Evolutionary conservation across 192 early-diverging fungal genomes (phyloP).

Genomic region (Mortierella antarctica): DNA sequence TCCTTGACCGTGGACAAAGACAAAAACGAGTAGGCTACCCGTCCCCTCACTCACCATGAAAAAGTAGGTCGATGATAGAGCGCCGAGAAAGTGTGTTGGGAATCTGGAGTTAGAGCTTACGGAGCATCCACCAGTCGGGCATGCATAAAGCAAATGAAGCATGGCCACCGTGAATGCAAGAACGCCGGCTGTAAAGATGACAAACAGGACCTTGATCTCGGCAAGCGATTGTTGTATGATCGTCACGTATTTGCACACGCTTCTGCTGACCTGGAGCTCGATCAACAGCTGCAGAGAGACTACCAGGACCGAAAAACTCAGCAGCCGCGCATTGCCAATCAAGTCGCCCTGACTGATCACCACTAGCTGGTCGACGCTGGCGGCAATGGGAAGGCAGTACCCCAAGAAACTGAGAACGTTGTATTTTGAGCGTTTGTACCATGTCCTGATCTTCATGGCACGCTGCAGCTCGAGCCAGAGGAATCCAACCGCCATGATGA

Average conservation of each 20-base stretch:
- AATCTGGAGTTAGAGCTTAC: not conserved
- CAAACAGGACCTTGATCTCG: slow-evolving; percentile 26
- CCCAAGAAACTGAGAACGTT: not conserved
- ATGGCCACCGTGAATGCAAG: slow-evolving; percentile 19
- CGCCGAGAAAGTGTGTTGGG: slow-evolving; percentile 16
- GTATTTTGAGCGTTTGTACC: not conserved
- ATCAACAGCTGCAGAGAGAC: not conserved
- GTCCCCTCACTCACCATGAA: slow-evolving; percentile 10
- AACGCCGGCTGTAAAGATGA: slow-evolving; percentile 26
- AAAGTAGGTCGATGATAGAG: slow-evolving; percentile 28
- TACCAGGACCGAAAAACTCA: not conserved
- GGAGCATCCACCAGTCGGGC: not conserved
- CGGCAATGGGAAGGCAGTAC: not conserved
- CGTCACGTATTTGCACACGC: slow-evolving; percentile 22
- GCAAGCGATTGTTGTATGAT: slow-evolving; percentile 9
- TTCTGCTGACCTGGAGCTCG: slow-evolving; percentile 21
- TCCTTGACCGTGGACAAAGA: not conserved
- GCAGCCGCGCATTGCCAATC: not conserved
- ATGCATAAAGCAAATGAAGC: slow-evolving; percentile 14
- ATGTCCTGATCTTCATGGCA: not conserved
- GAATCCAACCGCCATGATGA: not conserved
- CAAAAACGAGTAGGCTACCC: not conserved
- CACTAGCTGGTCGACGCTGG: not conserved
- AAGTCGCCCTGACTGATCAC: not conserved
- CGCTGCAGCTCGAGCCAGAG: slow-evolving; percentile 1